Evolutionary conservation across 176 grass and related monocot genomes (phyloP).

Genomic region (Secale cereale): DNA sequence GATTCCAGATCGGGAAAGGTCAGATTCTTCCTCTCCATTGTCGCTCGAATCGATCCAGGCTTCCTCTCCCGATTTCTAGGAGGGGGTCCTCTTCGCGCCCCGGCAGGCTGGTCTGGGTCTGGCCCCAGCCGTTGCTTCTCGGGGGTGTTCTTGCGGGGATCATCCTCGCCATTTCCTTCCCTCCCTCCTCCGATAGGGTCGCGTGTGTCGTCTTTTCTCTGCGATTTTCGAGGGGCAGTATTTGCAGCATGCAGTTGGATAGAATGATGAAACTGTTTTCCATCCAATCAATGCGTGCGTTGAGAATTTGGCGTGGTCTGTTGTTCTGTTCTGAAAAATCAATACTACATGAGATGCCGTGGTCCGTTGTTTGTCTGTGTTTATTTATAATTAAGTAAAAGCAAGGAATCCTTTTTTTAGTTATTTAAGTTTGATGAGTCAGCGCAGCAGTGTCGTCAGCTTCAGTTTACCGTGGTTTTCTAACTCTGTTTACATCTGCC

Average conservation of each 20-base stretch:
- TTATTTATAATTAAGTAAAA: background rate
- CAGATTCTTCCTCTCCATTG: background rate
- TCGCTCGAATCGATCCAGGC: too few relatives aligned
- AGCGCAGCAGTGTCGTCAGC: background rate
- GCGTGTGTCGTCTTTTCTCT: background rate
- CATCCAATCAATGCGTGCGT: background rate
- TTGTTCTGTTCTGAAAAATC: background rate
- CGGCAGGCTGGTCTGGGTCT: background rate
- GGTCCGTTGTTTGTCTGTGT: background rate
- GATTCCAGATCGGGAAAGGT: background rate
- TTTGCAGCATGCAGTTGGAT: background rate
- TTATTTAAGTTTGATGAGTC: background rate
- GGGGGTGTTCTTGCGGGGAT: background rate
- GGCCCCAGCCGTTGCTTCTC: background rate
- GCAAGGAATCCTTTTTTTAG: background rate
- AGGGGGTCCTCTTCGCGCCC: background rate
- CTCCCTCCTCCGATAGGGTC: background rate
- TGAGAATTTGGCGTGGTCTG: background rate
- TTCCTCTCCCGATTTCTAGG: background rate
- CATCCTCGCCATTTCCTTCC: background rate
- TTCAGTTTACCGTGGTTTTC: background rate
- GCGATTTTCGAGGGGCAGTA: background rate
- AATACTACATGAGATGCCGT: background rate
- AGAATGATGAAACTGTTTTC: background rate
- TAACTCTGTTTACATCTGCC: background rate